A percentile compares a stretch with the other conserved stretches of the same genome.
phyloP scores from a whole-genome alignment of 169 alveolate species.

The Plasmodium malariae region DNA sequence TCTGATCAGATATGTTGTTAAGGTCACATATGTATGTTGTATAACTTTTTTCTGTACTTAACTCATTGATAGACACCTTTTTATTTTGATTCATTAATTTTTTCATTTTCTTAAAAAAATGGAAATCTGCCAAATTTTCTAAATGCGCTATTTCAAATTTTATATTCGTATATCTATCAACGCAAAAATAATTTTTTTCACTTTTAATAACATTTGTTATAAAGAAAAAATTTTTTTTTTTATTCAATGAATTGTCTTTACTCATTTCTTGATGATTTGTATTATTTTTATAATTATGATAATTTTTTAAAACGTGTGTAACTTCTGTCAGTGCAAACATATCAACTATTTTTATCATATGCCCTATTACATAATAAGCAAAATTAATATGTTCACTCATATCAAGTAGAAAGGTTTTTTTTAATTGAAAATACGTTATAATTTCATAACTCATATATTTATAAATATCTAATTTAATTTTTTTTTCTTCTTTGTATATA shows the following conservation, averaged over 20 bases:
- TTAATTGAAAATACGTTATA: conserved; percentile 63
- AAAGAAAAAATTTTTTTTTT: conserved; percentile 41
- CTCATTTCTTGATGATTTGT: not conserved
- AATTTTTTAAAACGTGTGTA: not conserved
- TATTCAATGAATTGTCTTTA: not conserved
- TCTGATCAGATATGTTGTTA: conserved; percentile 54
- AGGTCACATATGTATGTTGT: conserved; percentile 43
- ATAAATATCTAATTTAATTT: conserved; percentile 53
- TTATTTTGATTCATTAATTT: conserved; percentile 49
- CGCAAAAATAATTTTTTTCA: conserved; percentile 45
- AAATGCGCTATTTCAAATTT: conserved; percentile 56
- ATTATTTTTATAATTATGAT: conserved; percentile 4
- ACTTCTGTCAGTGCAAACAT: not conserved
- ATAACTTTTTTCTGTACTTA: conserved; percentile 1
- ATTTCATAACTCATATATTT: conserved; percentile 66
- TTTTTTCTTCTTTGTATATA: conserved; percentile 58
- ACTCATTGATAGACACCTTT: conserved; percentile 12
- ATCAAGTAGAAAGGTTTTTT: conserved; percentile 66
- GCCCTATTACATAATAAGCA: conserved; percentile 51
- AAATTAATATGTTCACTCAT: conserved; percentile 74
- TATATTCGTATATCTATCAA: conserved; percentile 58
- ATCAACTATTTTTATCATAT: conserved; percentile 39
- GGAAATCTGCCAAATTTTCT: conserved; percentile 17
- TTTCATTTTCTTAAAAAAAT: conserved; percentile 38
- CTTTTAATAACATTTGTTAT: conserved; percentile 54